Conservation (phyloP, 768 basidiomycete genomes). For the Pleurotus ostreatus region DNA sequence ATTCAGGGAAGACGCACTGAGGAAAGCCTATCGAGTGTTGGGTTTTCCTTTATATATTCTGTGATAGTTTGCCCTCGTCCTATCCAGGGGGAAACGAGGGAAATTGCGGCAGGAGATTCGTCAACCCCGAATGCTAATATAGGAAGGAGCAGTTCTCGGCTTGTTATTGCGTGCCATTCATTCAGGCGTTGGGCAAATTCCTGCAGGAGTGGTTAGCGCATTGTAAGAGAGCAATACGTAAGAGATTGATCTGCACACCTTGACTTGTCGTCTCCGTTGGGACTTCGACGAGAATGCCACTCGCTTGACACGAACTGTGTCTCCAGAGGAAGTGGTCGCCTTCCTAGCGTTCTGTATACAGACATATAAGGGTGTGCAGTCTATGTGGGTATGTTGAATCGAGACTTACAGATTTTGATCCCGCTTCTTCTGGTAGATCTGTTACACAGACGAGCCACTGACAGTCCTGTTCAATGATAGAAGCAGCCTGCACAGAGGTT, state of each 20-base stretch:
- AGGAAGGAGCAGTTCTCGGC: background rate
- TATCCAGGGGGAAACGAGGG: constrained; percentile 3
- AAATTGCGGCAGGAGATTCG: background rate
- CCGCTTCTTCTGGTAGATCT: background rate
- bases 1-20: background rate
- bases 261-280: background rate
- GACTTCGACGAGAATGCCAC: background rate
- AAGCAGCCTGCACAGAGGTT: background rate
- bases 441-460: background rate
- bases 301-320: background rate
- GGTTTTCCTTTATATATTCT: background rate
- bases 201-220: background rate
- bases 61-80: constrained; percentile 1
- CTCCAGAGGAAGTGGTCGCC: background rate
- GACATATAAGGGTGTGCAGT: background rate
- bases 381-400: background rate
- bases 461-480: background rate
- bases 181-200: constrained; percentile 4
- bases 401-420: background rate
- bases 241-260: background rate
- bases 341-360: background rate
- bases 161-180: constrained; percentile 4
- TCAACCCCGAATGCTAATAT: background rate
- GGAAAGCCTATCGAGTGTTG: background rate
- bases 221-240: background rate